Conservation (phyloP, 148 eudicot genomes). For the Euryodendron excelsum region DNA sequence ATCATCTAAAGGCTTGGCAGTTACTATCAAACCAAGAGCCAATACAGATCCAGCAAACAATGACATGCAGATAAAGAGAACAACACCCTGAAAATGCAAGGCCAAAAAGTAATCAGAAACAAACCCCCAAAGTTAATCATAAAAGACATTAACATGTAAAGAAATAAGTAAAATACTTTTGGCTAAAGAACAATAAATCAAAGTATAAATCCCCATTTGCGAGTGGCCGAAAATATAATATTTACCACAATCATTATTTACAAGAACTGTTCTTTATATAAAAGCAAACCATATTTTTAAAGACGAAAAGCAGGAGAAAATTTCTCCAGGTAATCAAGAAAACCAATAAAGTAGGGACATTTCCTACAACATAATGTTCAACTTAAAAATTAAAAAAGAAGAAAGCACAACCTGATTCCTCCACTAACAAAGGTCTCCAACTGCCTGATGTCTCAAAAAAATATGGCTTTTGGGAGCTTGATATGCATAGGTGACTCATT, state of each 20-base stretch:
- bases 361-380: too few relatives aligned
- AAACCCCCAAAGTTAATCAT: slow-evolving; percentile 4
- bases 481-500: too few relatives aligned
- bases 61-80: slow-evolving; percentile 64
- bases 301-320: neutral
- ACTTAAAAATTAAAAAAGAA: too few relatives aligned
- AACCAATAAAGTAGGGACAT: too few relatives aligned
- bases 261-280: neutral
- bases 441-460: too few relatives aligned
- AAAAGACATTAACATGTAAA: neutral
- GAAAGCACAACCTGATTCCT: too few relatives aligned
- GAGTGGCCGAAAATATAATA: neutral
- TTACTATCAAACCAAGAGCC: slow-evolving; percentile 87
- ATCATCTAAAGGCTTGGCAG: slow-evolving; percentile 85
- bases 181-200: neutral
- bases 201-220: slow-evolving; percentile 5
- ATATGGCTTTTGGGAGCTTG: too few relatives aligned
- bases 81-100: slow-evolving; percentile 57
- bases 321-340: too few relatives aligned
- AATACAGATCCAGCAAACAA: slow-evolving; percentile 74
- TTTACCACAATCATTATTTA: neutral
- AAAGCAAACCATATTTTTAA: neutral
- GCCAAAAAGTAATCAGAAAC: slow-evolving; percentile 15
- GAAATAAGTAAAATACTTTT: too few relatives aligned
- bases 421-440: too few relatives aligned